A percentile compares a stretch with the other conserved stretches of the same genome.
Conservation (phyloP, 306 rosid genomes). For the Corylus americana region DNA sequence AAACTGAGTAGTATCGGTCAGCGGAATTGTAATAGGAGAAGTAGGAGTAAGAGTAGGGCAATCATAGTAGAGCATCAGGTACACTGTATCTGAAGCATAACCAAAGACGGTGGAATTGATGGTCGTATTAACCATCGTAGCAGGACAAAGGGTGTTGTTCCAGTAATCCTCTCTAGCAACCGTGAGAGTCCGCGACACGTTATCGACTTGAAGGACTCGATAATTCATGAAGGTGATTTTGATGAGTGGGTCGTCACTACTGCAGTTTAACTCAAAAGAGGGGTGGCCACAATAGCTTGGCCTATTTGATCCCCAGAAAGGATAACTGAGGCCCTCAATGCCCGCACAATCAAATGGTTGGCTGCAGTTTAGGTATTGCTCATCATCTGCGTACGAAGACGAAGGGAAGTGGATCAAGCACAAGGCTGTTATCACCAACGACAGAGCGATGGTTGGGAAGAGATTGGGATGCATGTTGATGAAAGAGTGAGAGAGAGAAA, state of each 20-base stretch:
- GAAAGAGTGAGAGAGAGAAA: conserved; percentile 1
- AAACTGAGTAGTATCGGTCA: conserved; percentile 20
- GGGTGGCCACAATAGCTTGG: conserved; percentile 57
- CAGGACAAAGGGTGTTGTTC: conserved; percentile 42
- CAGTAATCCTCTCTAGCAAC: conserved; percentile 46
- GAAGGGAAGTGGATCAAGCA: conserved; percentile 29
- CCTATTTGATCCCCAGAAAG: conserved; percentile 52
- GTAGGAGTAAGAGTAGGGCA: conserved; percentile 24
- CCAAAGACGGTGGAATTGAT: conserved; percentile 19
- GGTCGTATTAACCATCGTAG: conserved; percentile 19
- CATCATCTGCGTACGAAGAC: conserved; percentile 14
- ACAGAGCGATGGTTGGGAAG: conserved; percentile 20
- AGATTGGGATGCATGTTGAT: conserved; percentile 30
- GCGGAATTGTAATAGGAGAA: neutral
- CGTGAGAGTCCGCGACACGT: conserved; percentile 15
- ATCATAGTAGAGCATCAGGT: conserved; percentile 40
- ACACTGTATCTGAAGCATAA: conserved; percentile 15
- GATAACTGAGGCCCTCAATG: conserved; percentile 33
- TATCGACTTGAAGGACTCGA: conserved; percentile 32
- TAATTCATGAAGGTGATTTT: conserved; percentile 23
- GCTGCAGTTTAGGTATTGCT: conserved; percentile 33
- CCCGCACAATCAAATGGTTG: conserved; percentile 26
- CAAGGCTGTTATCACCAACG: conserved; percentile 31
- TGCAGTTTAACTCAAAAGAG: conserved; percentile 44
- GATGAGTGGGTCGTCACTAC: conserved; percentile 22